These are phyloP conservation scores for Cardamine resedifolia DNA, from an alignment of 345 rosid species.

Conservation along the genomic window DNA sequence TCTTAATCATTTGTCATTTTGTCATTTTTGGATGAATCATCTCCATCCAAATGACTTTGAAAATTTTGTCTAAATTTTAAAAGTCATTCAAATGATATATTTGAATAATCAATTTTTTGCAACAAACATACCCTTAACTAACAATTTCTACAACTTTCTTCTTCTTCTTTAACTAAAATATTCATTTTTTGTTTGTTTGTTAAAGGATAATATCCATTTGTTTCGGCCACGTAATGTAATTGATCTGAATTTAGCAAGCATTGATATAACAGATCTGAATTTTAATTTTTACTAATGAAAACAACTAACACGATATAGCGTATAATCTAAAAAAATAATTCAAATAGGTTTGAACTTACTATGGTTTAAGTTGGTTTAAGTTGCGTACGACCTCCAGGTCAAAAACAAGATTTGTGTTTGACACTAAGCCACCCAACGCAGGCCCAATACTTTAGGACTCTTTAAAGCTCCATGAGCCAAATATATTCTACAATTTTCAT, in stretches of 20 bases:
- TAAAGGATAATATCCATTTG: no score
- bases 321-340: background rate
- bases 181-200: background rate
- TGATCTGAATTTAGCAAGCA: no score
- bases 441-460: background rate
- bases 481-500: background rate
- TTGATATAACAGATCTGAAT: background rate
- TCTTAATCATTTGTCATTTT: no score
- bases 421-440: background rate
- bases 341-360: background rate
- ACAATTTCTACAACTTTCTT: background rate
- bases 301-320: background rate
- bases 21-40: no score
- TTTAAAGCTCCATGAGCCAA: background rate
- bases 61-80: no score
- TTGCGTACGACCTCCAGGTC: background rate
- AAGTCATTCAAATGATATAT: no score
- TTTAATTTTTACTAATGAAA: background rate
- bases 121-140: no score
- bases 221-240: background rate
- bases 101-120: no score
- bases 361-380: background rate
- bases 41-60: no score
- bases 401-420: background rate
- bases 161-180: background rate